A percentile compares a stretch with the other conserved stretches of the same genome.
Conservation (phyloP, 352 stramenopile species). For the Globisporangium spinosum region DNA sequence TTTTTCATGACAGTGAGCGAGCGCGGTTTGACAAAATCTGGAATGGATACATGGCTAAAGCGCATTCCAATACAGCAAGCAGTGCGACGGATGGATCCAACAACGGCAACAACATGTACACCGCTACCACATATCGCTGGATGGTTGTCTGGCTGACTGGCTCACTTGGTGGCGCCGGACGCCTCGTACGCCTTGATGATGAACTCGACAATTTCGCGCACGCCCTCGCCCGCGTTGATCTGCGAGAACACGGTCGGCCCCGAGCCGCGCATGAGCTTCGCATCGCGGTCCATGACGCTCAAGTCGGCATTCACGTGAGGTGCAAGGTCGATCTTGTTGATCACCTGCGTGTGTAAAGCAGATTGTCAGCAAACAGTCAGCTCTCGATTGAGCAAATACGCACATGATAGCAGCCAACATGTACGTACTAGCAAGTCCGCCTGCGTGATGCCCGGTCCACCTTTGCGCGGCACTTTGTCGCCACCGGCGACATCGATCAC, state of each 20-base stretch:
- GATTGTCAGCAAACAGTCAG: neutral
- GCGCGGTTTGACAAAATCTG: neutral
- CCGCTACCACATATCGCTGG: neutral
- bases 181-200: conserved; percentile 44
- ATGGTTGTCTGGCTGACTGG: neutral
- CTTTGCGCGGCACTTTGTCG: conserved; percentile 98
- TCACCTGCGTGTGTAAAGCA: conserved; percentile 59
- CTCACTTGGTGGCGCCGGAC: conserved; percentile 29
- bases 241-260: conserved; percentile 95
- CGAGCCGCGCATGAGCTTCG: conserved; percentile 91
- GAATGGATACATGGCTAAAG: neutral
- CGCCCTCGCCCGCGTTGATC: conserved; percentile 89
- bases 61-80: neutral
- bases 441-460: conserved; percentile 96
- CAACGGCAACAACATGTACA: conserved; percentile 2
- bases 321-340: conserved; percentile 99
- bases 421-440: conserved; percentile 87
- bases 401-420: neutral
- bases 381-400: neutral
- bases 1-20: neutral
- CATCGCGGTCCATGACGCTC: conserved; percentile 94
- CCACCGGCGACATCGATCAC: conserved; percentile 98
- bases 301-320: conserved; percentile 93
- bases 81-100: neutral
- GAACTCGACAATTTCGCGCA: conserved; percentile 89